Evolutionary conservation across 169 alveolate genomes (phyloP).

Genomic region (Plasmodium gonderi): DNA sequence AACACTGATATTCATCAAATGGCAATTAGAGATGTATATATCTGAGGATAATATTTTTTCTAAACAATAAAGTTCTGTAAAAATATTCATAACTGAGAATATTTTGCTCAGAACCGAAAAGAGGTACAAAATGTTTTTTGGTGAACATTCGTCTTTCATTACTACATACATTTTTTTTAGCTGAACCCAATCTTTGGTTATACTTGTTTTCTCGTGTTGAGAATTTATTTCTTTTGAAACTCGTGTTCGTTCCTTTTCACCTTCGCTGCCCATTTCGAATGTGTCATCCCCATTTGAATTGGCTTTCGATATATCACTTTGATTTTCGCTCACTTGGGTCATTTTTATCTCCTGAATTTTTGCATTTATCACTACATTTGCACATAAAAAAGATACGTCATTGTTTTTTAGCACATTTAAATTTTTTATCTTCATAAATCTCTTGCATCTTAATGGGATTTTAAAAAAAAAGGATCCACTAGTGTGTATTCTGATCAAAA

Average conservation of each 20-base stretch:
- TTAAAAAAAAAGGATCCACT: conserved; percentile 64
- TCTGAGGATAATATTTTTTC: conserved; percentile 16
- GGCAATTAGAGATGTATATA: background rate
- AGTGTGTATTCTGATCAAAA: conserved; percentile 13
- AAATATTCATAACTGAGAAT: background rate
- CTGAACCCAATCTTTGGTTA: conserved; percentile 25
- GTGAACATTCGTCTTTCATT: conserved; percentile 27
- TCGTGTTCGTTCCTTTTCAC: background rate
- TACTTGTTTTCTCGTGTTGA: background rate
- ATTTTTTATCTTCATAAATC: conserved; percentile 16
- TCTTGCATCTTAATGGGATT: conserved; percentile 26
- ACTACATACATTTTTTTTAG: conserved; percentile 35
- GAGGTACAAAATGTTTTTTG: conserved; percentile 8
- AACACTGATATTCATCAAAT: conserved; percentile 16
- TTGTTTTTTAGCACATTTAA: conserved; percentile 3
- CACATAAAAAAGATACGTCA: conserved; percentile 3
- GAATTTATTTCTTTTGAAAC: background rate
- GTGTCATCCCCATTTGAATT: too few relatives aligned
- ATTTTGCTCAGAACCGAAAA: conserved; percentile 44
- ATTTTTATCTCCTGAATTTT: background rate
- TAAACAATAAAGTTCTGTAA: conserved; percentile 29
- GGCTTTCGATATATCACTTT: background rate
- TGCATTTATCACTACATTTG: conserved; percentile 40
- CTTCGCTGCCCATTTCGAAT: too few relatives aligned
- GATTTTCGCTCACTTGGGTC: background rate